Evolutionary conservation across 2,329 filamentous ascomycete species (phyloP), one percentile per base, ranked within the genome.

Genomic region (Davidsoniella virescens): DNA sequence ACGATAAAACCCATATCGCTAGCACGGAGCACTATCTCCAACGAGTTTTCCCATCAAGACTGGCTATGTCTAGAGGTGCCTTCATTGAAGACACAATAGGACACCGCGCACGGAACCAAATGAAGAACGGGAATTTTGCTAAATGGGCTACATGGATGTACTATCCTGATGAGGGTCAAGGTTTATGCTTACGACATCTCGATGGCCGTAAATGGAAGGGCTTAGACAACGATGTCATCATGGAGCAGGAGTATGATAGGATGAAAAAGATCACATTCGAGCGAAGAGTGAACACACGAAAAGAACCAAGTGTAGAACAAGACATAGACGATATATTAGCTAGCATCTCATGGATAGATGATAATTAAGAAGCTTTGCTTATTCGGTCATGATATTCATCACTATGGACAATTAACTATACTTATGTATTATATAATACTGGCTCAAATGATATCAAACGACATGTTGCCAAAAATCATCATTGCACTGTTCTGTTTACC

Each of bases 11-110:
- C 0, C 73, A 76, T 51, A 53, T 76, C 2, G 72, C 68, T 1
- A 67, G 65, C 3, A 67, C 64, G 0, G 55, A 60, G 1, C 73
- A 76, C 55, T 76, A 76, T 50, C 62, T 75, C 0, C 56, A 60
- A 0, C 63, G 67, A 0, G 67, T 76, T 1, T 76, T 76, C 45
- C 67, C 72, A 0, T 67, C 63, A 1, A 64, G 71, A 1, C 56
- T 74, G 14, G 69, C 73, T 1, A 66, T 76, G 55, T 59, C 66
- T 4, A 62, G 72, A 1, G 73, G 73, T 0, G 70, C 68, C 5
- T 76, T 76, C 55, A 76, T 76, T 49, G 73, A 76, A 58, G 73
- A 76, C 52, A 71, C 68, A 14, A 64, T 75, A 20, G 73, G 73
- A 2, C 73, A 76, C 48, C 64, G 70, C 1, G 73, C 72, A 1